phyloP scores from a whole-genome alignment of 176 grass and related monocot species.

The Triticum turgidum region DNA sequence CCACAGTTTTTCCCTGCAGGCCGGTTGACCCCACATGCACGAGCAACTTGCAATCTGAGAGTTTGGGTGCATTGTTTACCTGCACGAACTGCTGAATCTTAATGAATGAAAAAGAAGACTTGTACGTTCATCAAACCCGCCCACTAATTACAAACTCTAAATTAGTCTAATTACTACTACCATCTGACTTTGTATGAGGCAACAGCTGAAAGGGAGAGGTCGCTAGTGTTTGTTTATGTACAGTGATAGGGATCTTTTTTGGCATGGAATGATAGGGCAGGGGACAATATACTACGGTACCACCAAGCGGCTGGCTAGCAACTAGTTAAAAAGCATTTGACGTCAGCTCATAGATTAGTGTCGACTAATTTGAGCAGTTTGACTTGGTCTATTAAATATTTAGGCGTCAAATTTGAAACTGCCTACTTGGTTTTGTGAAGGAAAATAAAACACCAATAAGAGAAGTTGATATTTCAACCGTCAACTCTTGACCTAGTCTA shows the following conservation, averaged over 20 bases:
- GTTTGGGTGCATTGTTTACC: neutral
- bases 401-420: neutral
- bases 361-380: neutral
- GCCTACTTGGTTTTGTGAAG: too few relatives aligned
- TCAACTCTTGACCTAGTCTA: too few relatives aligned
- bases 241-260: neutral
- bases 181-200: neutral
- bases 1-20: conserved; percentile 25
- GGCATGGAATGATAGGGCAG: neutral
- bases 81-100: neutral
- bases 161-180: neutral
- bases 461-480: too few relatives aligned
- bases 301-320: neutral
- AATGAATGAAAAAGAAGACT: neutral
- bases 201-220: conserved; percentile 5
- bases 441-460: too few relatives aligned
- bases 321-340: neutral
- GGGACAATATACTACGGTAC: neutral
- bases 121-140: neutral
- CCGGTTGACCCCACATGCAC: neutral
- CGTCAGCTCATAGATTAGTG: neutral
- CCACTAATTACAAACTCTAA: neutral
- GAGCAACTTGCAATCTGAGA: conserved; percentile 8
- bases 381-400: neutral
- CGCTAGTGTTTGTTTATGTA: neutral